Evolutionary conservation across 768 basidiomycete species (phyloP).

Genomic region (Plicaturopsis crispa): DNA sequence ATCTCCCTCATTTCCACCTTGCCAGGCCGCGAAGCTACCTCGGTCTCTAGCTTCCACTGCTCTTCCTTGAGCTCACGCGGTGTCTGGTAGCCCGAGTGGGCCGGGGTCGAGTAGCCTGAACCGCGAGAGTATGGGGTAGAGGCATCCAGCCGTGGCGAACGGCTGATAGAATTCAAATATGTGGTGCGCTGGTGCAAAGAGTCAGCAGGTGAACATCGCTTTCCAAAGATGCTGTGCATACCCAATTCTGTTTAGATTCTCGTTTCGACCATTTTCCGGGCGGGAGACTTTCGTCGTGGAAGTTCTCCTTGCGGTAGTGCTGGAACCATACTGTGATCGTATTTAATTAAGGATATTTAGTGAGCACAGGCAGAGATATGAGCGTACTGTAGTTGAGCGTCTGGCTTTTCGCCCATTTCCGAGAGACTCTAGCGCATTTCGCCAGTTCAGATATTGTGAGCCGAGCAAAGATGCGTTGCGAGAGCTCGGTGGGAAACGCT

Average conservation of each 20-base stretch:
- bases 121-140: slow-evolving; percentile 27
- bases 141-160: slow-evolving; percentile 31
- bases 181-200: slow-evolving; percentile 40
- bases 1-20: slow-evolving; percentile 85
- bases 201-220: slow-evolving; percentile 7
- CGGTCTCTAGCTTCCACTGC: slow-evolving; percentile 55
- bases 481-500: slow-evolving; percentile 72
- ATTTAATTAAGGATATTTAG: background rate
- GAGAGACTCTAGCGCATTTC: slow-evolving; percentile 71
- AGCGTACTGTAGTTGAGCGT: slow-evolving; percentile 81
- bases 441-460: slow-evolving; percentile 63
- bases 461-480: slow-evolving; percentile 66
- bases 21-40: slow-evolving; percentile 45
- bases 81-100: slow-evolving; percentile 60
- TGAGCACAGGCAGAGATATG: background rate
- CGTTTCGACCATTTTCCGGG: slow-evolving; percentile 87
- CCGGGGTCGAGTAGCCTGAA: slow-evolving; percentile 44
- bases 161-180: slow-evolving; percentile 32
- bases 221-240: slow-evolving; percentile 20
- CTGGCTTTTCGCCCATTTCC: slow-evolving; percentile 85
- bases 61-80: slow-evolving; percentile 76
- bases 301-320: slow-evolving; percentile 80
- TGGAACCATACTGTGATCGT: slow-evolving; percentile 79
- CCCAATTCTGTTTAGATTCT: slow-evolving; percentile 94
- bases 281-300: slow-evolving; percentile 72